phyloP scores from a whole-genome alignment of 1,284 basidiomycete species.

The Ustilago lituana region DNA sequence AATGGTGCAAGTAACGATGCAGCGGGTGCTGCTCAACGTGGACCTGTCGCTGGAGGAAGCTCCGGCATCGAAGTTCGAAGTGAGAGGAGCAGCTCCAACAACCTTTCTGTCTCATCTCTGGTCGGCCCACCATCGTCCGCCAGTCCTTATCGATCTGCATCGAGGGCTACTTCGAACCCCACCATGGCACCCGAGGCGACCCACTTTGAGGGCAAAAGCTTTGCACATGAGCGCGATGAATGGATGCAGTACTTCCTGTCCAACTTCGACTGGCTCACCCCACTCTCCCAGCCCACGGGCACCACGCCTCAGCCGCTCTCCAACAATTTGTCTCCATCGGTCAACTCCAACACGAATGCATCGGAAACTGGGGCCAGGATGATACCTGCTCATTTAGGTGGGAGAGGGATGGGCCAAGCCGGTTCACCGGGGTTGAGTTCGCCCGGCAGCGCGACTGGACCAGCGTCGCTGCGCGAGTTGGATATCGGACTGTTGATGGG shows the following conservation, averaged over 20 bases:
- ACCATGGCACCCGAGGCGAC: conserved; percentile 1
- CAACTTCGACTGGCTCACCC: conserved; percentile 49
- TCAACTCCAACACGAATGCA: conserved; percentile 1
- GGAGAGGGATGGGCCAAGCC: conserved; percentile 1
- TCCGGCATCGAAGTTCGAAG: not conserved
- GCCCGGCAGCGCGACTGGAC: conserved; percentile 24
- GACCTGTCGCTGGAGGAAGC: not conserved
- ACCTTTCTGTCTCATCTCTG: conserved; percentile 24
- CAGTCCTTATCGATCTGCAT: not conserved
- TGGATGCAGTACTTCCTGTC: conserved; percentile 51
- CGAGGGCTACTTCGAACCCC: too few species aligned
- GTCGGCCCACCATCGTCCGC: conserved; percentile 17
- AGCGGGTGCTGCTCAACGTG: not conserved
- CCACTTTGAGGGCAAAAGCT: conserved; percentile 11
- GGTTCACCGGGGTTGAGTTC: conserved; percentile 31
- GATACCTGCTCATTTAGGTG: not conserved
- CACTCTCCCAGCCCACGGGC: conserved; percentile 13
- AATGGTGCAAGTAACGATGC: not conserved
- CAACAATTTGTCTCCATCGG: conserved; percentile 3
- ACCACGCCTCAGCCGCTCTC: conserved; percentile 12
- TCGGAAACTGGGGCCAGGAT: conserved; percentile 1
- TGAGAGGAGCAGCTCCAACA: conserved; percentile 11
- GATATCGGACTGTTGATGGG: conserved; percentile 46
- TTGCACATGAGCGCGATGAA: conserved; percentile 37
- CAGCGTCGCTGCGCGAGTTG: conserved; percentile 40